These are phyloP conservation scores for Penicillium maclennaniae DNA, from an alignment of 495 filamentous ascomycete genomes.

Conservation along the genomic window DNA sequence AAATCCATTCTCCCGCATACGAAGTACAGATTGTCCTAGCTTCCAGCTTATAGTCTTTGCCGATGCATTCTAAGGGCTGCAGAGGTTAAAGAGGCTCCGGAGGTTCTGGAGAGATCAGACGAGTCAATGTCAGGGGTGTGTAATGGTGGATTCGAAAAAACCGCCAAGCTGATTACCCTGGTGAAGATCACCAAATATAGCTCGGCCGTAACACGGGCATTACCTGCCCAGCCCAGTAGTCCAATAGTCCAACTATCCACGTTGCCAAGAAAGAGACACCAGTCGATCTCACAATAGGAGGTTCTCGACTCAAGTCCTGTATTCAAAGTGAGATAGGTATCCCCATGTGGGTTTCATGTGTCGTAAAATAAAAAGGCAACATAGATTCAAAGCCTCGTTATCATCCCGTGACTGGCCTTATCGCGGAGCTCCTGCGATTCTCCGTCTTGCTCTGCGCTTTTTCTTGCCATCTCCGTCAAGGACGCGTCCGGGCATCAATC, in stretches of 20 bases:
- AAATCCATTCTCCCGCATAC: conserved; percentile 16
- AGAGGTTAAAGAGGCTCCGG: conserved; percentile 1
- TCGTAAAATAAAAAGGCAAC: background rate
- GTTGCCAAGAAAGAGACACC: background rate
- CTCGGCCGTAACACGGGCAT: too few relatives aligned
- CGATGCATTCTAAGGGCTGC: background rate
- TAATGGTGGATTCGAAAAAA: background rate
- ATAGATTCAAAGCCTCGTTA: background rate
- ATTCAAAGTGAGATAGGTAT: too few relatives aligned
- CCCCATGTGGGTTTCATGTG: too few relatives aligned
- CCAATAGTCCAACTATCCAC: background rate
- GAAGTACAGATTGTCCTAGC: conserved; percentile 12
- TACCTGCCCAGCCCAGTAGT: background rate
- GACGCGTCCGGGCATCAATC: background rate
- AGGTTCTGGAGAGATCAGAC: background rate
- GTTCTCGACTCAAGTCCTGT: too few relatives aligned
- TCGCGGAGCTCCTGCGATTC: conserved; percentile 14
- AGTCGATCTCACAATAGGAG: too few relatives aligned
- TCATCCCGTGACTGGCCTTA: conserved; percentile 17
- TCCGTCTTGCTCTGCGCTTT: background rate
- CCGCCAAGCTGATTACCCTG: background rate
- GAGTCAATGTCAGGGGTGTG: conserved; percentile 1
- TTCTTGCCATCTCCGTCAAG: background rate
- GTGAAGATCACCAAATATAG: background rate
- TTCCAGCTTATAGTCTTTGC: background rate